phyloP scores from a whole-genome alignment of 305 asterid genomes.

The Solanum hybrid region DNA sequence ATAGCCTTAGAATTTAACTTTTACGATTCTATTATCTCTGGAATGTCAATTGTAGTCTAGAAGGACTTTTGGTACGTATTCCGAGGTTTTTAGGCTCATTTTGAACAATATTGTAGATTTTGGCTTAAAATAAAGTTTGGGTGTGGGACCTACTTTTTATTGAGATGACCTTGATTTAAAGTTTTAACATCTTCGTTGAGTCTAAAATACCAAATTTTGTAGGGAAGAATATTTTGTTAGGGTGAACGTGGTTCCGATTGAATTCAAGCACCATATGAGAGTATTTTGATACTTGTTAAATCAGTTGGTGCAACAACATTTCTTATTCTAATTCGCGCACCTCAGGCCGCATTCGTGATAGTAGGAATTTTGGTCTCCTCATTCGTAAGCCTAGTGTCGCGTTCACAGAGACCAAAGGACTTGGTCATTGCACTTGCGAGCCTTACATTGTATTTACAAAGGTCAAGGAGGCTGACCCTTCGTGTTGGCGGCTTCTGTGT shows the following conservation, averaged over 20 bases:
- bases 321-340: background rate
- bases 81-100: background rate
- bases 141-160: background rate
- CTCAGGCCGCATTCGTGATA: background rate
- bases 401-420: background rate
- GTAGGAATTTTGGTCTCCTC: background rate
- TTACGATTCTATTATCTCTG: too few relatives aligned
- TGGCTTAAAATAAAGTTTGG: background rate
- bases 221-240: background rate
- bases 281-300: too few relatives aligned
- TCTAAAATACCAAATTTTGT: too few relatives aligned
- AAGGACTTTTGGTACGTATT: background rate
- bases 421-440: background rate
- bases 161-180: too few relatives aligned
- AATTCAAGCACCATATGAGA: background rate
- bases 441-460: background rate
- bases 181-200: background rate
- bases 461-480: background rate
- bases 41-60: background rate
- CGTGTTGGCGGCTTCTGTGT: background rate
- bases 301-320: background rate
- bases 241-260: background rate
- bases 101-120: too few relatives aligned
- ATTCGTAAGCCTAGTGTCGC: background rate
- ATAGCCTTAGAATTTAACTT: background rate